A percentile compares a stretch with the other conserved stretches of the same genome.
Conservation (phyloP, 2,329 filamentous ascomycete species). For the Pyrenophora graminea region DNA sequence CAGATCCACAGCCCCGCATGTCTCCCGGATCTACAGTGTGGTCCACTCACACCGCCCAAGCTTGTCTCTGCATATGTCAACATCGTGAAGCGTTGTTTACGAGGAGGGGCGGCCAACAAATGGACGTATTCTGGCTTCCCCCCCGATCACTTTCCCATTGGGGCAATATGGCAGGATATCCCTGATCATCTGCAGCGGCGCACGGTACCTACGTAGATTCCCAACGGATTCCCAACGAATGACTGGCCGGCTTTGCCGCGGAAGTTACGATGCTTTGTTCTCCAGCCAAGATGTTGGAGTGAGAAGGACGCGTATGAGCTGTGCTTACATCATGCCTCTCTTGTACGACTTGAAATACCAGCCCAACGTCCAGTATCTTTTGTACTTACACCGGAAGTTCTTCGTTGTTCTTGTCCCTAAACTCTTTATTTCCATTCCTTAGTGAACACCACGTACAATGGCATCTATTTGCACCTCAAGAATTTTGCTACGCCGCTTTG, state of each 20-base stretch:
- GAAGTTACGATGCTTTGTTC: constrained; percentile 12
- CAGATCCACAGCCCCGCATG: constrained; percentile 4
- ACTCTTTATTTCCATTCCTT: background rate
- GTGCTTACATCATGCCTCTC: constrained; percentile 13
- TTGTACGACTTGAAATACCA: constrained; percentile 3
- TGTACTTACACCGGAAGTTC: background rate
- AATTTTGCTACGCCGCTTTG: constrained; percentile 11
- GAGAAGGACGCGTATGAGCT: constrained; percentile 7
- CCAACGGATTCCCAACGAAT: background rate
- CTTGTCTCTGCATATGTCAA: background rate
- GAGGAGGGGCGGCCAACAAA: background rate
- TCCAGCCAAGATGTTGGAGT: constrained; percentile 8
- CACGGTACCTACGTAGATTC: background rate
- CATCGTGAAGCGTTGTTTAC: constrained; percentile 2
- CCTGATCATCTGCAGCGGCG: background rate
- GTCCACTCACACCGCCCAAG: background rate
- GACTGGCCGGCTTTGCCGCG: background rate
- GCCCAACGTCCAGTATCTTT: background rate
- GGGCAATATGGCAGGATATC: background rate
- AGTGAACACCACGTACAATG: constrained; percentile 4
- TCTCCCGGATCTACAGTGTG: background rate
- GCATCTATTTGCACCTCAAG: constrained; percentile 15
- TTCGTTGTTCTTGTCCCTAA: background rate
- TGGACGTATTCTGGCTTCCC: background rate
- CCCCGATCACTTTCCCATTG: background rate